Base-by-base conservation (phyloP, 345 rosid genomes). In the Populus pruinosa region DNA sequence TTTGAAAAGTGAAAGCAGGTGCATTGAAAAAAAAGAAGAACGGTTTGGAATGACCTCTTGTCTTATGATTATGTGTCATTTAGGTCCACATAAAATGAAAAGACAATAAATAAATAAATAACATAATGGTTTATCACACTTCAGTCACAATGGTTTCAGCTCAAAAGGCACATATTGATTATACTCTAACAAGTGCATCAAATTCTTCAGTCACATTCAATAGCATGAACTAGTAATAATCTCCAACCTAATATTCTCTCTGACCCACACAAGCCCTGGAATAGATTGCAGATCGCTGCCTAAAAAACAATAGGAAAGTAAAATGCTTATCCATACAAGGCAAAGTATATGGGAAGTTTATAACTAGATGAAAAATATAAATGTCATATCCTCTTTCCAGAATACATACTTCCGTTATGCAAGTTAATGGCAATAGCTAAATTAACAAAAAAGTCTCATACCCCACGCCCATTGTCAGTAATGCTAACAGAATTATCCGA, bases 391-490 rank as follows among this genome's bases (percentile, higher is more conserved):
- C 31, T 36, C 62, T 14, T n/a, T 59, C 5, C 17, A 50, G 33
- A 47, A n/a, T 16, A 29, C n/a, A 55, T 62, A 16, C 59, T 36
- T 31, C 71, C 17, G 56, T 53, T 35, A 55, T 33, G 55, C 11
- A 29, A 43, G 76, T 14, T 39, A 68, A 56, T 43, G 61, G 47
- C 59, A 67, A 70, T 16, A 36, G 20, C 50, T 23, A 73, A 79
- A 64, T 50, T 38, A 50, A 10, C 33, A 65, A 49, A 68, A 79
- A 29, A 80, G 6, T 41, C 67, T n/a, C 91, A 83, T 92, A 94
- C 99, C 93, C 99, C 99, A 33, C 98, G 97, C 4, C 99, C 99
- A 84, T 96, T 82, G 83, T 96, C 99, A 78, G 88, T 78, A 70
- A 94, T 88, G 85, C 97, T 89, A 47, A 92, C 98, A 43, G 97